Percentiles rank a stretch among this genome's conserved stretches.
phyloP scores from a whole-genome alignment of 768 basidiomycete genomes.

The Gyrodon lividus region DNA sequence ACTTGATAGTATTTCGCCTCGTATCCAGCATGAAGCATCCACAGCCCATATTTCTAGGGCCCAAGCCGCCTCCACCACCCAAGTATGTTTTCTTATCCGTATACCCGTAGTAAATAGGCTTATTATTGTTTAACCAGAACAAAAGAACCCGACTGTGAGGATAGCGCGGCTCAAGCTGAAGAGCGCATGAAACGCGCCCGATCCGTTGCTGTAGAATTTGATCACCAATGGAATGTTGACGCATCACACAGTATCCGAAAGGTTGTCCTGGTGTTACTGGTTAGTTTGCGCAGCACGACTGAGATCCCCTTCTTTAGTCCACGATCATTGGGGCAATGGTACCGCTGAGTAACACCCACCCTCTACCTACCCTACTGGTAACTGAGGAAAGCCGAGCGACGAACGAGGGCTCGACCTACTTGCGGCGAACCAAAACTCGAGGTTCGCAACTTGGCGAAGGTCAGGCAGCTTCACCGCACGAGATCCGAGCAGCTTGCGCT shows the following conservation, averaged over 20 bases:
- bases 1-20: constrained; percentile 45
- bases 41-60: constrained; percentile 40
- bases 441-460: background rate
- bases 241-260: constrained; percentile 18
- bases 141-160: constrained; percentile 50
- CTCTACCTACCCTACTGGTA: constrained; percentile 23
- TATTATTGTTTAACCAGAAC: constrained; percentile 32
- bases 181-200: constrained; percentile 40
- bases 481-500: constrained; percentile 13
- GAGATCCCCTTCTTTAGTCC: constrained; percentile 11
- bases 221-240: constrained; percentile 24
- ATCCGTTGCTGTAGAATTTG: constrained; percentile 40
- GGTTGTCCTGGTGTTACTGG: constrained; percentile 6
- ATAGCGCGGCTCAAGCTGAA: constrained; percentile 42
- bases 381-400: constrained; percentile 16
- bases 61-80: constrained; percentile 40
- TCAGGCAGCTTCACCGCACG: constrained; percentile 22
- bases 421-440: background rate
- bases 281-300: background rate
- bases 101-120: background rate
- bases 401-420: background rate
- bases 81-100: constrained; percentile 32
- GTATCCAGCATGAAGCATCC: constrained; percentile 38
- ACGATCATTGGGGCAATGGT: constrained; percentile 10
- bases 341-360: background rate